Conservation (phyloP, 345 rosid species). For the Populus davidiana region DNA sequence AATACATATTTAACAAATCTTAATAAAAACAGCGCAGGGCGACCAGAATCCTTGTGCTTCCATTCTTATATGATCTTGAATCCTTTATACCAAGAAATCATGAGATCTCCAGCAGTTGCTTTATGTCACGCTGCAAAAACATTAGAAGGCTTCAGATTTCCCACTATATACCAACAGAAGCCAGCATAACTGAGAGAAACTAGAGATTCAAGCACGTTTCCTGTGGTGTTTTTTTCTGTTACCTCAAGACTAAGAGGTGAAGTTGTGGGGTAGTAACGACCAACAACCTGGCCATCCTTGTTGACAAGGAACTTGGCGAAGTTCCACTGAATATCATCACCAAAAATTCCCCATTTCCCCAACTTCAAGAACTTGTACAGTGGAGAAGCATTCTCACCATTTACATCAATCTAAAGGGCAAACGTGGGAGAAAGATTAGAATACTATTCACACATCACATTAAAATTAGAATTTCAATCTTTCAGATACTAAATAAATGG, state of each 20-base stretch:
- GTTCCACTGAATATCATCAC: slow-evolving; percentile 37
- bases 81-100: slow-evolving; percentile 1
- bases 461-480: neutral
- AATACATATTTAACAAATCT: neutral
- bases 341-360: slow-evolving; percentile 36
- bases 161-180: neutral
- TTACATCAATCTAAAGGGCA: slow-evolving; percentile 26
- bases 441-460: neutral
- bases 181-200: too few relatives aligned
- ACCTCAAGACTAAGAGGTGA: slow-evolving; percentile 33
- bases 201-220: neutral
- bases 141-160: neutral
- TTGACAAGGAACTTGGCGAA: slow-evolving; percentile 31
- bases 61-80: neutral
- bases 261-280: slow-evolving; percentile 34
- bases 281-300: slow-evolving; percentile 27
- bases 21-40: neutral
- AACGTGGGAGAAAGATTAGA: neutral
- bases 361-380: slow-evolving; percentile 31
- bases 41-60: neutral
- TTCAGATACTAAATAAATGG: neutral
- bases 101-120: slow-evolving; percentile 43
- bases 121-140: slow-evolving; percentile 52
- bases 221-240: neutral
- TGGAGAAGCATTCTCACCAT: slow-evolving; percentile 29